These are phyloP conservation scores for Didymella arachidicola DNA, from an alignment of 2,329 filamentous ascomycete genomes.

Conservation along the genomic window DNA sequence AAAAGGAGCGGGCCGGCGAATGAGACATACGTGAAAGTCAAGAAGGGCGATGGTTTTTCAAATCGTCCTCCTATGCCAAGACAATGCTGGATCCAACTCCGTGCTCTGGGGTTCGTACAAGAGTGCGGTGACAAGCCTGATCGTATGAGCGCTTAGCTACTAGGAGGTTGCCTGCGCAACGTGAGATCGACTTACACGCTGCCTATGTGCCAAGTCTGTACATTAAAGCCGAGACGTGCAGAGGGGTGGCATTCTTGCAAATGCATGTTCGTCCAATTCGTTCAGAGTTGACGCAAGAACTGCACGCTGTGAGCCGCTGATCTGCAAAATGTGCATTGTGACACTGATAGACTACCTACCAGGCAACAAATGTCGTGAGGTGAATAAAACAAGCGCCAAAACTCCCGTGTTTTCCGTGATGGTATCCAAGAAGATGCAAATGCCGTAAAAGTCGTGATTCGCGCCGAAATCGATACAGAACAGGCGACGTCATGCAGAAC, in stretches of 20 bases:
- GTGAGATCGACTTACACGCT: conserved; percentile 11
- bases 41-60: conserved; percentile 8
- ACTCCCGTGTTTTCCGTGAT: neutral
- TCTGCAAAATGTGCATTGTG: conserved; percentile 14
- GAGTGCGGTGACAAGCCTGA: conserved; percentile 5
- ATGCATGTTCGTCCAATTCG: conserved; percentile 9
- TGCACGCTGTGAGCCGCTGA: conserved; percentile 15
- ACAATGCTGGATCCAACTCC: conserved; percentile 7
- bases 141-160: conserved; percentile 8
- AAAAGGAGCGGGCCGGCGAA: conserved; percentile 3
- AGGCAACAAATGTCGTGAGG: conserved; percentile 3
- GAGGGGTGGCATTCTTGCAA: conserved; percentile 18
- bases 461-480: conserved; percentile 8
- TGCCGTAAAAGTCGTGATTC: neutral
- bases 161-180: conserved; percentile 10
- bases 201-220: neutral
- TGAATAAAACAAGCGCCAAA: conserved; percentile 1
- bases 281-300: conserved; percentile 1
- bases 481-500: neutral
- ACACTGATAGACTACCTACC: conserved; percentile 7
- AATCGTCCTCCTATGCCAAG: conserved; percentile 7
- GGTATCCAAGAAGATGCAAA: conserved; percentile 1
- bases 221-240: conserved; percentile 2
- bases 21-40: conserved; percentile 10
- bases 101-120: conserved; percentile 3